Base-by-base conservation (phyloP, 2,329 filamentous ascomycete genomes). In the Endoconidiophora laricicola region DNA sequence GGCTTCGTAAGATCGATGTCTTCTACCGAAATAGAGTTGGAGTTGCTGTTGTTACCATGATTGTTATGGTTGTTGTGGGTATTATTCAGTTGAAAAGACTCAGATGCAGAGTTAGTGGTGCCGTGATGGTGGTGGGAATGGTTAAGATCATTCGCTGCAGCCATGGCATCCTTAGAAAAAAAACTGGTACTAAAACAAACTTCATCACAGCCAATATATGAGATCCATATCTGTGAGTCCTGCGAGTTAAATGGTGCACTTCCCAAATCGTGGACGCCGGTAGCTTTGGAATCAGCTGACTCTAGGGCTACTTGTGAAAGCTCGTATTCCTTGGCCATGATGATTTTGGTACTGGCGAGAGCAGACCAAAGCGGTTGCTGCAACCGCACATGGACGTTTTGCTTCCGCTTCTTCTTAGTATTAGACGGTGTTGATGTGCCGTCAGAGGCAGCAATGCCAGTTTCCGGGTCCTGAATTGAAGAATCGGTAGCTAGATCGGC, bases 311-410 rank as follows among this genome's bases (percentile, higher is more conserved):
- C 79, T 62, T 84, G 79, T 56, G 84, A 90, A 62, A 93, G 76
- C 66, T 87, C 83, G 58, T 86, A 85, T 65, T 87, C 88, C 68
- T 94, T 91, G 61, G 93, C 81, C 66, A 94, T 86, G 58, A 91
- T 90, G 62, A 95, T 88, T 72, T 95, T 95, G 61, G 88, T 94
- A 67, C 86, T 94, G 47, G 88, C 88, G 58, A 95, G 76, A 44
- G 88, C 88, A 56, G 88, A 86, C 88, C 88, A 95, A 56, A 95
- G 76, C 45, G 88, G 88, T 66, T 95, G 88, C 61, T 86, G 81
- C 62, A 86, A 85, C 63, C 88, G 76, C 57, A 94, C 86, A 64
- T 91, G 85, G 52, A 86, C 87, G 61, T 85, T 90, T 66, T 94
- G 86, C 67, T 91, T 90, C 66, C 83, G 79, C 67, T 85, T 83